Evolutionary conservation across 75 land plant species (phyloP).

Genomic region (Ceratopteris richardii): DNA sequence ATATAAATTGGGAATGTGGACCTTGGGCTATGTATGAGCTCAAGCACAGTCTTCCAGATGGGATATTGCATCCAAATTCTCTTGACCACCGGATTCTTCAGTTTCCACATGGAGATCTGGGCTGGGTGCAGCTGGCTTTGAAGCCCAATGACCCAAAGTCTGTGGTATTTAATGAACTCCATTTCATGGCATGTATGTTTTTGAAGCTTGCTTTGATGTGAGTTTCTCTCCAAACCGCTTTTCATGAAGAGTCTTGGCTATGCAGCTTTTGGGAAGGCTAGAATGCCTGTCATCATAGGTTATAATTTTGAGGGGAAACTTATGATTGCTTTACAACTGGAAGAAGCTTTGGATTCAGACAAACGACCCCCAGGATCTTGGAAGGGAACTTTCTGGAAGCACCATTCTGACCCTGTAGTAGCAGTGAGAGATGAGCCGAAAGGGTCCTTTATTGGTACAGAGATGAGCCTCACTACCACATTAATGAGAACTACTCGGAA

Average conservation of each 20-base stretch:
- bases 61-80: conserved; percentile 35
- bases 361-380: conserved; percentile 29
- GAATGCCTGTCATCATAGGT: conserved; percentile 32
- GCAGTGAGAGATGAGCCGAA: conserved; percentile 27
- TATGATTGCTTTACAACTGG: conserved; percentile 30
- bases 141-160: conserved; percentile 28
- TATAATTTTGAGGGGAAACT: conserved; percentile 26
- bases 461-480: conserved; percentile 21
- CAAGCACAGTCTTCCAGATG: conserved; percentile 26
- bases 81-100: conserved; percentile 23
- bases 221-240: too few species aligned
- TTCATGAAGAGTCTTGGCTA: neutral
- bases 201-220: neutral
- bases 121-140: conserved; percentile 35
- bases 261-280: conserved; percentile 13
- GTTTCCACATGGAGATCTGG: conserved; percentile 34
- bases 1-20: conserved; percentile 32
- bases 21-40: conserved; percentile 31
- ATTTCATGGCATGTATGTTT: conserved; percentile 29
- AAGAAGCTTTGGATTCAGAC: conserved; percentile 23
- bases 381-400: conserved; percentile 35
- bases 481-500: conserved; percentile 10
- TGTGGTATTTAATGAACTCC: conserved; percentile 35
- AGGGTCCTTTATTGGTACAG: conserved; percentile 24
- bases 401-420: conserved; percentile 18